phyloP scores from a whole-genome alignment of 2,329 filamentous ascomycete species.

The Neofusicoccum sp. region DNA sequence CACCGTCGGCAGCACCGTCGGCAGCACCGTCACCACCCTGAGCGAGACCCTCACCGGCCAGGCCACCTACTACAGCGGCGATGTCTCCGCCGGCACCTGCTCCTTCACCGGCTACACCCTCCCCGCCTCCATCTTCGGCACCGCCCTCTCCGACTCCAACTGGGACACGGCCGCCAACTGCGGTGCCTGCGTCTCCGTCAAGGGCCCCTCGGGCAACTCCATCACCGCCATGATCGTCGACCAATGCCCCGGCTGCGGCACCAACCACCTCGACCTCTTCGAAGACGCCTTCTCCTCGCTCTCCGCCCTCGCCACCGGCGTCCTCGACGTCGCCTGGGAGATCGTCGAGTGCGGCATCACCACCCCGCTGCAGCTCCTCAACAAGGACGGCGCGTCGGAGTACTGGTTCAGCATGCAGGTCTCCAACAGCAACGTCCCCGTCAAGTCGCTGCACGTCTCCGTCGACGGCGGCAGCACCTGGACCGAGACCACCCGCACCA shows the following conservation, averaged over 20 bases:
- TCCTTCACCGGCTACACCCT: slow-evolving; percentile 63
- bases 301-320: slow-evolving; percentile 44
- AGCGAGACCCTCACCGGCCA: slow-evolving; percentile 24
- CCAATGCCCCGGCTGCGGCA: slow-evolving; percentile 55
- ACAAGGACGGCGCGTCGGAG: slow-evolving; percentile 52
- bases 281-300: slow-evolving; percentile 50
- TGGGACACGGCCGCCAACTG: slow-evolving; percentile 60
- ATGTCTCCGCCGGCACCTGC: slow-evolving; percentile 59
- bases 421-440: slow-evolving; percentile 59
- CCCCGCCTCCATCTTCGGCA: slow-evolving; percentile 58
- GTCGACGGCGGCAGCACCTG: slow-evolving; percentile 60
- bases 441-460: slow-evolving; percentile 59
- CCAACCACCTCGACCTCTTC: slow-evolving; percentile 58
- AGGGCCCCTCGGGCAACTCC: slow-evolving; percentile 54
- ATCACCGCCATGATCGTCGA: slow-evolving; percentile 66
- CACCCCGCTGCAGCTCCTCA: slow-evolving; percentile 50
- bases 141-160: slow-evolving; percentile 58
- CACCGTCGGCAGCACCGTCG: not conserved
- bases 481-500: slow-evolving; percentile 53
- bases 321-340: slow-evolving; percentile 52
- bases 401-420: slow-evolving; percentile 65
- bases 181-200: slow-evolving; percentile 61
- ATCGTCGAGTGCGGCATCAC: slow-evolving; percentile 53
- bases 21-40: not conserved
- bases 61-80: slow-evolving; percentile 39